Evolutionary conservation across 148 eudicot species (phyloP), one percentile per base, ranked within the genome.

Genomic region (Polygonum aviculare): DNA sequence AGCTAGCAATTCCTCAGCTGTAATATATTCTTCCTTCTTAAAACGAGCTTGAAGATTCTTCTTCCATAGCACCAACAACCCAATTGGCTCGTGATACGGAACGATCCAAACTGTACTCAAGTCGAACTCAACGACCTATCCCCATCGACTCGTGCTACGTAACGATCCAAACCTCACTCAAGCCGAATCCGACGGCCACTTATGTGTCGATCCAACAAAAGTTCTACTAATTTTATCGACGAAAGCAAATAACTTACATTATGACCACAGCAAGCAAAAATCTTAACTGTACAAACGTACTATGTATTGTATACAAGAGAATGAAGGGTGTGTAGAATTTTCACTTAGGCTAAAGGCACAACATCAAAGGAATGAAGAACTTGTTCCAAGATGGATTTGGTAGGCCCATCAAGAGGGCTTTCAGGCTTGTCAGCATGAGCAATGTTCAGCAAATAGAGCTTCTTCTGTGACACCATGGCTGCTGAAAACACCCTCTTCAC

Each of bases 321-420:
- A 22, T 62, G 69, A 62, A 33, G 5, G 33, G 38, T 31, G 39
- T 4, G 69, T 62, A 36, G 39, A 14, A 14, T 44, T 26, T 26
- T 26, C 31, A 26, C 1, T 72, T 41, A 72, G 35, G 75, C 38
- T 51, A 48, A 45, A 45, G 89, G 83, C 50, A 73, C 75, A 69
- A 80, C 81, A 86, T 90, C 97, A 74, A 94, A 94, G 69, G 97
- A 94, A 84, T 94, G 96, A 83, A 92, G 85, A 84, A 94, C 90
- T 81, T 74, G 82, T 80, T 94, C 92, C 84, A 89, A 62, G 50
- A 82, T 71, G 63, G 11, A 76, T 75, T 90, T 82, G 44, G 85
- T 89, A 51, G 77, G 65, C 49, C 48, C 69, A 72, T 86, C 88
- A 10, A 92, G 80, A 78, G 95, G 98, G 75, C 82, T 82, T 4